Conservation (phyloP, 495 filamentous ascomycete species). For the Penicillium egyptiacum region DNA sequence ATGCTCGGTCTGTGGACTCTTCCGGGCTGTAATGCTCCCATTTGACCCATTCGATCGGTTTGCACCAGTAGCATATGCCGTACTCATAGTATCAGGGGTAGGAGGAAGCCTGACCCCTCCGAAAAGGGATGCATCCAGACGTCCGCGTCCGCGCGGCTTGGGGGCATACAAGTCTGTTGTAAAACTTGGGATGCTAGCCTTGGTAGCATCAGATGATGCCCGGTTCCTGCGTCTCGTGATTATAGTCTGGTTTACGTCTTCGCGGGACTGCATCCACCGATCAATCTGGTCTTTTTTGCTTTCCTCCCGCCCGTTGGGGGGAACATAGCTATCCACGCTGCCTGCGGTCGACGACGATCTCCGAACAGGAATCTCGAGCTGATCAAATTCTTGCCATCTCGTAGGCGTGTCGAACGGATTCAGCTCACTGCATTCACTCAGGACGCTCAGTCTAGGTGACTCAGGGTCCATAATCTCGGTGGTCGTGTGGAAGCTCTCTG, state of each 20-base stretch:
- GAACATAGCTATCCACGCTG: slow-evolving; percentile 23
- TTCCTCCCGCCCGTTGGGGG: slow-evolving; percentile 17
- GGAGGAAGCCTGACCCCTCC: slow-evolving; percentile 40
- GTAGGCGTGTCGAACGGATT: slow-evolving; percentile 55
- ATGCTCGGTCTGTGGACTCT: slow-evolving; percentile 21
- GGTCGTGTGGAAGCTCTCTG: slow-evolving; percentile 41
- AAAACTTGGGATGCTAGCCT: slow-evolving; percentile 18
- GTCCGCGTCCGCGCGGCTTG: slow-evolving; percentile 30
- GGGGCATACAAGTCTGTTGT: slow-evolving; percentile 22
- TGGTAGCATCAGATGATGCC: slow-evolving; percentile 22
- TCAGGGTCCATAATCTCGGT: slow-evolving; percentile 32
- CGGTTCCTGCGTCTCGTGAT: slow-evolving; percentile 23
- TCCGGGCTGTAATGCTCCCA: slow-evolving; percentile 34
- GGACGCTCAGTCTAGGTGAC: slow-evolving; percentile 70
- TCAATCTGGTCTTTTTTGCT: slow-evolving; percentile 28
- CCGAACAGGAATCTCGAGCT: slow-evolving; percentile 37
- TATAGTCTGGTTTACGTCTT: slow-evolving; percentile 22
- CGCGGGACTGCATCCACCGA: slow-evolving; percentile 32
- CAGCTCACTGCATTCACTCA: slow-evolving; percentile 78
- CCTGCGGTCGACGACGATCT: slow-evolving; percentile 19
- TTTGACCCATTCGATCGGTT: slow-evolving; percentile 33
- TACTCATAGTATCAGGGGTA: slow-evolving; percentile 50
- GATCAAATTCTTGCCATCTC: slow-evolving; percentile 27
- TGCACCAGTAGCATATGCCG: slow-evolving; percentile 31
- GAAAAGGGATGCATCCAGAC: slow-evolving; percentile 35